Percentiles rank a stretch among this genome's conserved stretches.
These are phyloP conservation scores for Corylus americana DNA, from an alignment of 306 rosid species.

Conservation along the genomic window DNA sequence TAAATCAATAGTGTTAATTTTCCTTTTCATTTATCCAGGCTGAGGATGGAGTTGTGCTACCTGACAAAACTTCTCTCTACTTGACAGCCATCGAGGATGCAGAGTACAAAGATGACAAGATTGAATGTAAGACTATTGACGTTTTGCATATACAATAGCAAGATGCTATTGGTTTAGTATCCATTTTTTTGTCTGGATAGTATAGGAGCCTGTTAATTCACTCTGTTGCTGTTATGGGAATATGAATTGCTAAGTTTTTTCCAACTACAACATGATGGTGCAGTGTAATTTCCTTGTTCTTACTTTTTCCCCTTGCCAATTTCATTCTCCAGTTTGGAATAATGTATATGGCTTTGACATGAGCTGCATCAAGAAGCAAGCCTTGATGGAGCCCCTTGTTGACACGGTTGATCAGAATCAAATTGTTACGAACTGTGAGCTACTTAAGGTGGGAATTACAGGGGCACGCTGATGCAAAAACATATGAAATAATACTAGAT, in stretches of 20 bases:
- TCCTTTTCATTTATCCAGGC: constrained; percentile 43
- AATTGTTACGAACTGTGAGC: constrained; percentile 87
- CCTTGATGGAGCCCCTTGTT: constrained; percentile 95
- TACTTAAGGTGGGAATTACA: constrained; percentile 68
- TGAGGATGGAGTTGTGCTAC: constrained; percentile 76
- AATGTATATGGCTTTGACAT: constrained; percentile 91
- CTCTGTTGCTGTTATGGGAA: constrained; percentile 7
- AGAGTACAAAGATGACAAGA: constrained; percentile 97
- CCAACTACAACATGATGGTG: not conserved
- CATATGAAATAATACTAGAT: not conserved
- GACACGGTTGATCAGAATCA: constrained; percentile 95
- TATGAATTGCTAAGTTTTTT: not conserved
- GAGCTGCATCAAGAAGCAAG: constrained; percentile 99
- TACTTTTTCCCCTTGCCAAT: constrained; percentile 6
- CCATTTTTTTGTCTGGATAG: not conserved
- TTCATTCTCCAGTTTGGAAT: constrained; percentile 78
- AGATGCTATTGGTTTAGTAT: not conserved
- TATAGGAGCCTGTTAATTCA: constrained; percentile 1
- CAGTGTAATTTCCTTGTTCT: not conserved
- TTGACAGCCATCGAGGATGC: constrained; percentile 95
- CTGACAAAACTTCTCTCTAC: constrained; percentile 82
- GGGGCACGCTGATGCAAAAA: not conserved
- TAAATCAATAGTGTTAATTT: not conserved
- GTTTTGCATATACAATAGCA: constrained; percentile 9
- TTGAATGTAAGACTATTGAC: constrained; percentile 75